Percentiles rank a stretch among this genome's conserved stretches.
Conservation (phyloP, 345 rosid species). For the Erysimum cheiranthoides region DNA sequence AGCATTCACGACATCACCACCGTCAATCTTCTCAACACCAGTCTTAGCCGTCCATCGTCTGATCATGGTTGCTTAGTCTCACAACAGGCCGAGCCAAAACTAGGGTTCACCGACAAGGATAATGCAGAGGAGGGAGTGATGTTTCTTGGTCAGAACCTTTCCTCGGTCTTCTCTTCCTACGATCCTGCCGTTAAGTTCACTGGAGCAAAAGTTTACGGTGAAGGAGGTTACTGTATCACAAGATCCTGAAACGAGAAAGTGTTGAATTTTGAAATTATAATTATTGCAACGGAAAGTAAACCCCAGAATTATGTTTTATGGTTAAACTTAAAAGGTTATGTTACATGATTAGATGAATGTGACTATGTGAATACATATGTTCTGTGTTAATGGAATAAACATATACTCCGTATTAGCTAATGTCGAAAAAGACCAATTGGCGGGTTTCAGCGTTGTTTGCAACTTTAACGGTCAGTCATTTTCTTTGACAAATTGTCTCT, state of each 20-base stretch:
- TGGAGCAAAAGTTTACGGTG: conserved; percentile 7
- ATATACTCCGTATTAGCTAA: conserved; percentile 20
- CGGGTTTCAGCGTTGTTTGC: conserved; percentile 12
- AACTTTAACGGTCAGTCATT: conserved; percentile 31
- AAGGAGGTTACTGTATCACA: conserved; percentile 19
- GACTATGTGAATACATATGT: conserved; percentile 33
- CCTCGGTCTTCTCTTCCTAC: conserved; percentile 36
- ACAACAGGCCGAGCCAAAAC: conserved; percentile 10
- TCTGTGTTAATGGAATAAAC: conserved; percentile 28
- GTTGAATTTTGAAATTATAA: conserved; percentile 24
- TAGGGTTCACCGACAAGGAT: conserved; percentile 27
- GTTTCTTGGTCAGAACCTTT: conserved; percentile 46
- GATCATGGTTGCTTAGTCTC: conserved; percentile 28
- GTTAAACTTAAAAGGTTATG: conserved; percentile 23
- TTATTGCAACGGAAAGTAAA: conserved; percentile 22
- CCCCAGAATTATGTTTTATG: conserved; percentile 2
- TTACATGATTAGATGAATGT: conserved; percentile 31
- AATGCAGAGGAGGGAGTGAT: conserved; percentile 34
- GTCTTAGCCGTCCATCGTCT: conserved; percentile 50
- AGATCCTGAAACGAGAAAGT: conserved; percentile 14
- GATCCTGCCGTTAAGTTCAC: conserved; percentile 9
- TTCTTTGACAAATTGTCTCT: too few relatives aligned
- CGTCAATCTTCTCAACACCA: conserved; percentile 61
- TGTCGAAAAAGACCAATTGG: conserved; percentile 24
- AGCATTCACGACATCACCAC: conserved; percentile 99